Conservation (phyloP, 495 filamentous ascomycete genomes). For the Pseudotulostoma volvatum region DNA sequence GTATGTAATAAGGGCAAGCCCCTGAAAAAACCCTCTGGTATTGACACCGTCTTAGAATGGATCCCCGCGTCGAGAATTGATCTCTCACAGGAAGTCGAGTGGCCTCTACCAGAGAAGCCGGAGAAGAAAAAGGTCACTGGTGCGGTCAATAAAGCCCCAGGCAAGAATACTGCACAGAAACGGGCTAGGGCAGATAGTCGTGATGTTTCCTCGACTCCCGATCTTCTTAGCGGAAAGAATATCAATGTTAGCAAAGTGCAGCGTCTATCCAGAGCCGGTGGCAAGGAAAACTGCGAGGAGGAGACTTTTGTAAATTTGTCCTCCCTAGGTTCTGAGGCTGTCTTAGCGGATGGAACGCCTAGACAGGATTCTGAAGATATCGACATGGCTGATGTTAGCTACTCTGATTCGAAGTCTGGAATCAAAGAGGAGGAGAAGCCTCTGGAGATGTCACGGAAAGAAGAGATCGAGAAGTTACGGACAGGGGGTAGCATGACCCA, state of each 20-base stretch:
- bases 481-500: constrained; percentile 96
- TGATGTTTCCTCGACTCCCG: constrained; percentile 42
- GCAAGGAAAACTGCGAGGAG: constrained; percentile 42
- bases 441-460: constrained; percentile 56
- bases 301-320: constrained; percentile 23
- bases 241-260: constrained; percentile 28
- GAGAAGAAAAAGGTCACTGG: constrained; percentile 46
- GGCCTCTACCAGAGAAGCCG: constrained; percentile 54
- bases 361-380: constrained; percentile 42
- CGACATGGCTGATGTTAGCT: constrained; percentile 45
- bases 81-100: constrained; percentile 60
- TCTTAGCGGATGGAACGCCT: constrained; percentile 36
- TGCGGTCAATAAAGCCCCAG: constrained; percentile 27
- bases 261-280: constrained; percentile 40
- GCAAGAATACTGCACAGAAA: constrained; percentile 33
- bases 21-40: no score
- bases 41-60: constrained; percentile 66
- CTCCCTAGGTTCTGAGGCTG: constrained; percentile 30
- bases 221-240: constrained; percentile 35
- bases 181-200: constrained; percentile 36
- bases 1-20: constrained; percentile 18
- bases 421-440: constrained; percentile 20
- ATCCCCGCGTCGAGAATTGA: constrained; percentile 66
- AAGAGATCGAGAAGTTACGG: constrained; percentile 89
- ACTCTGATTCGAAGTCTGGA: constrained; percentile 29